Evolutionary conservation across 805 yeast genomes (phyloP), one percentile per base, ranked within the genome.

Genomic region (Lipomyces oligophaga): DNA sequence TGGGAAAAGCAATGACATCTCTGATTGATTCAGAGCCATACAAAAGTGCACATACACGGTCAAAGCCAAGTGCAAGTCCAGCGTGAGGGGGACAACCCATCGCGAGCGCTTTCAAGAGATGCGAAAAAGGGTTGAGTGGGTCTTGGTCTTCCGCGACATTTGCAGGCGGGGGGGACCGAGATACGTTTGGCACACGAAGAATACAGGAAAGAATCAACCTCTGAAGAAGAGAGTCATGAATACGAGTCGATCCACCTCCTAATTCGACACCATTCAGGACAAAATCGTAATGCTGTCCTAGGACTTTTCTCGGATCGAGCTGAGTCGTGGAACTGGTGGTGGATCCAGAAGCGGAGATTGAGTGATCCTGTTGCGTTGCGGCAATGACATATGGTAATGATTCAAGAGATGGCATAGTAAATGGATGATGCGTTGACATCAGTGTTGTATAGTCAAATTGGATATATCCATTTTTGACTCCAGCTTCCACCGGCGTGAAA

Each of bases 71-170:
- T 0, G 98, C 99, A 31, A 93, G 71, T 0, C 99, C 99, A 1
- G 97, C 96, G 67, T 93, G 99, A 0, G 99, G 99, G 1, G 99
- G 99, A 60, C 97, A 87, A 1, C 98, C 98, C 68, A 84, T 78
- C 20, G 77, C 78, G 45, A 93, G 76, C 0, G 96, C 96, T 33
- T 73, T 70, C 26, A 93, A 70, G 33, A 93, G 70, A 66, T 93
- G 99, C 0, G 96, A 95, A 69, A 93, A 93, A 6, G 87, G 68
- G 28, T 63, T 61, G 36, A 80, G 73, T 26, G 34, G 38, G 7
- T 25, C 32, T 11, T n/a, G 20, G 30, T 33, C 49, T n/a, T n/a
- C n/a, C n/a, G n/a, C n/a, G n/a, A n/a, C n/a, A n/a, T n/a, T n/a
- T 8, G 30, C 24, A 5, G 34, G 68, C 1, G 60, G 39, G n/a